Percentiles rank a stretch among this genome's conserved stretches.
phyloP scores from a whole-genome alignment of 352 stramenopile genomes.

The Vaucheria bursata region DNA sequence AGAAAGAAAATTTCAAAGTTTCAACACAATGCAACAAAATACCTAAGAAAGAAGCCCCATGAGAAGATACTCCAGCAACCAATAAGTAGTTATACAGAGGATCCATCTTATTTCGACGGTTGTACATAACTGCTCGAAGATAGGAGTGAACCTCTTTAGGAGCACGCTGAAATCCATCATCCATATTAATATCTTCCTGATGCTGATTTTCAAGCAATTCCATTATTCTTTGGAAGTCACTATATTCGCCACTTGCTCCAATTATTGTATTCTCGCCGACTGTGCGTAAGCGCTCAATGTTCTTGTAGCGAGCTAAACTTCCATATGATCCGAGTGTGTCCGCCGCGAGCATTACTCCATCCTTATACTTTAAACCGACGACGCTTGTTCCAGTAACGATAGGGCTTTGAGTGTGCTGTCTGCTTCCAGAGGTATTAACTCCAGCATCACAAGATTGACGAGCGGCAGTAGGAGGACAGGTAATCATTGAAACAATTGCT shows the following conservation, averaged over 20 bases:
- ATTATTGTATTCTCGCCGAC: slow-evolving; percentile 85
- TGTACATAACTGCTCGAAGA: slow-evolving; percentile 93
- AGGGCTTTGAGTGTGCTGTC: slow-evolving; percentile 60
- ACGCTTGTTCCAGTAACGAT: slow-evolving; percentile 97
- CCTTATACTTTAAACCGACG: slow-evolving; percentile 68
- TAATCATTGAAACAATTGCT: too few species aligned
- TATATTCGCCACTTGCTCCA: slow-evolving; percentile 89
- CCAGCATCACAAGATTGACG: not conserved
- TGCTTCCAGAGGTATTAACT: not conserved
- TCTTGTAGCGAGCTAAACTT: slow-evolving; percentile 91
- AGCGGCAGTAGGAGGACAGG: too few species aligned
- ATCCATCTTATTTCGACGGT: slow-evolving; percentile 94
- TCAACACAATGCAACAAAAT: slow-evolving; percentile 92
- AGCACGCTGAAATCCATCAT: slow-evolving; percentile 84
- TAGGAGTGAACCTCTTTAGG: slow-evolving; percentile 91
- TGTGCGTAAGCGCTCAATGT: slow-evolving; percentile 67
- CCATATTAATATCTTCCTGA: slow-evolving; percentile 85
- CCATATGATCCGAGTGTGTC: slow-evolving; percentile 96
- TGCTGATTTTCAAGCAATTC: slow-evolving; percentile 84
- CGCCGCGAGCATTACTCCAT: slow-evolving; percentile 90
- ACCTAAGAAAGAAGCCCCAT: slow-evolving; percentile 89
- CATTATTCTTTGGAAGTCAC: slow-evolving; percentile 87
- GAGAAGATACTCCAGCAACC: slow-evolving; percentile 82
- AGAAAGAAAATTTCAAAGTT: too few species aligned
- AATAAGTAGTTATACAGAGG: slow-evolving; percentile 97